Conservation (phyloP, 495 filamentous ascomycete genomes). For the Annulohypoxylon nitens region DNA sequence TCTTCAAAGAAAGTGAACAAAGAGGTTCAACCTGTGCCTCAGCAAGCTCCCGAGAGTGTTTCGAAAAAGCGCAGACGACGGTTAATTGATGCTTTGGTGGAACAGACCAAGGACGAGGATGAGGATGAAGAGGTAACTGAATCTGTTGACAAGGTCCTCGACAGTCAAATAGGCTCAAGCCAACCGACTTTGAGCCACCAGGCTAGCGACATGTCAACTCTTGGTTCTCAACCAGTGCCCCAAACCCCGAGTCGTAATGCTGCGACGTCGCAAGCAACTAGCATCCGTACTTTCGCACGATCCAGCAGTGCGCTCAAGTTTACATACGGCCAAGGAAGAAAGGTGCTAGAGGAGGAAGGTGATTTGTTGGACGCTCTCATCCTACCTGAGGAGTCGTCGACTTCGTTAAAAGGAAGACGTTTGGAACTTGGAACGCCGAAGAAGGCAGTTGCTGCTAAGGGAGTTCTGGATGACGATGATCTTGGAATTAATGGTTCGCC, state of each 20-base stretch:
- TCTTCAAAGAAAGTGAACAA: conserved; percentile 10
- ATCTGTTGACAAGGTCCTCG: conserved; percentile 25
- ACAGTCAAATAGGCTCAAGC: conserved; percentile 27
- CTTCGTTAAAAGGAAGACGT: conserved; percentile 52
- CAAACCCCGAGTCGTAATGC: conserved; percentile 42
- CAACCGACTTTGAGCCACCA: conserved; percentile 35
- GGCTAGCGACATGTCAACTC: conserved; percentile 34
- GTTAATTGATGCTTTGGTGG: conserved; percentile 68
- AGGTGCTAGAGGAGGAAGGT: conserved; percentile 59
- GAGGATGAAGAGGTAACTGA: conserved; percentile 23
- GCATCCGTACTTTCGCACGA: conserved; percentile 44
- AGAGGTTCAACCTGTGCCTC: conserved; percentile 15
- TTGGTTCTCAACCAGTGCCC: conserved; percentile 37
- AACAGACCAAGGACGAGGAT: conserved; percentile 52
- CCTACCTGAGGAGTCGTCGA: conserved; percentile 40
- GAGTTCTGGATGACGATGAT: conserved; percentile 64
- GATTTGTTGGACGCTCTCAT: conserved; percentile 48
- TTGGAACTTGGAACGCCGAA: conserved; percentile 57
- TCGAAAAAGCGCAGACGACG: conserved; percentile 58
- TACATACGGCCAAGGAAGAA: conserved; percentile 65
- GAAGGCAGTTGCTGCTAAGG: conserved; percentile 45
- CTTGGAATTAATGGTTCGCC: conserved; percentile 72
- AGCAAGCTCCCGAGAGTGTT: conserved; percentile 26
- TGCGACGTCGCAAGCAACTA: conserved; percentile 31
- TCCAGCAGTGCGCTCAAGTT: conserved; percentile 55